Percentiles rank a stretch among this genome's conserved stretches.
Evolutionary conservation across 2,329 filamentous ascomycete species (phyloP).

Genomic region (Cryphonectria nitschkei): DNA sequence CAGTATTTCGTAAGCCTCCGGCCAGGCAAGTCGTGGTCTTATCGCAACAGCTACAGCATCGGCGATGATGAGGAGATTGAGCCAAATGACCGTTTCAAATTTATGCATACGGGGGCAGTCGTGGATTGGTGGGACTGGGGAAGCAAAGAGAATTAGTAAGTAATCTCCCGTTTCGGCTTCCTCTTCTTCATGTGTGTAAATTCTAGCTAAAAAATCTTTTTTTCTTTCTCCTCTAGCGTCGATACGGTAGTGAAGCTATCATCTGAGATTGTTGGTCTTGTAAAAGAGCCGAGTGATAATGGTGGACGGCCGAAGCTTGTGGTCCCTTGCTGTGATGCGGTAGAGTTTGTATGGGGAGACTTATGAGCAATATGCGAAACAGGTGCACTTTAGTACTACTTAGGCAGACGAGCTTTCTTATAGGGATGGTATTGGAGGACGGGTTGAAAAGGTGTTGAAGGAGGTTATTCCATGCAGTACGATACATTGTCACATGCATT

Average conservation of each 20-base stretch:
- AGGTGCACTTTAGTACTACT: background rate
- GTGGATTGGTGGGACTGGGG: background rate
- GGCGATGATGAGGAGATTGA: background rate
- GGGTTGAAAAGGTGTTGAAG: no score
- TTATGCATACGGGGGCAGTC: background rate
- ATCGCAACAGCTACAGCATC: background rate
- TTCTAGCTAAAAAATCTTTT: background rate
- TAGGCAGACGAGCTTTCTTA: no score
- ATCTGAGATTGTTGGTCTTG: background rate
- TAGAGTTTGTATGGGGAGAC: background rate
- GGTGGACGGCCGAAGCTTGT: background rate
- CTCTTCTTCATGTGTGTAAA: background rate
- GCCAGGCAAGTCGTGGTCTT: background rate
- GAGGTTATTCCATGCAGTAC: no score
- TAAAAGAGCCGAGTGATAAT: background rate
- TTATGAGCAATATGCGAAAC: background rate
- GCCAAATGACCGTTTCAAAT: background rate
- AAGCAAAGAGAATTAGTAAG: background rate
- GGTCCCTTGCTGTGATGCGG: background rate
- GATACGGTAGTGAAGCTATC: background rate
- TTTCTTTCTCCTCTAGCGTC: background rate
- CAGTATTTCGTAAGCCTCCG: background rate
- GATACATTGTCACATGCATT: no score
- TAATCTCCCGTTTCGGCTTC: background rate
- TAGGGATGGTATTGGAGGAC: no score